These are phyloP conservation scores for Secale cereale DNA, from an alignment of 176 grass and related monocot species.

Conservation along the genomic window DNA sequence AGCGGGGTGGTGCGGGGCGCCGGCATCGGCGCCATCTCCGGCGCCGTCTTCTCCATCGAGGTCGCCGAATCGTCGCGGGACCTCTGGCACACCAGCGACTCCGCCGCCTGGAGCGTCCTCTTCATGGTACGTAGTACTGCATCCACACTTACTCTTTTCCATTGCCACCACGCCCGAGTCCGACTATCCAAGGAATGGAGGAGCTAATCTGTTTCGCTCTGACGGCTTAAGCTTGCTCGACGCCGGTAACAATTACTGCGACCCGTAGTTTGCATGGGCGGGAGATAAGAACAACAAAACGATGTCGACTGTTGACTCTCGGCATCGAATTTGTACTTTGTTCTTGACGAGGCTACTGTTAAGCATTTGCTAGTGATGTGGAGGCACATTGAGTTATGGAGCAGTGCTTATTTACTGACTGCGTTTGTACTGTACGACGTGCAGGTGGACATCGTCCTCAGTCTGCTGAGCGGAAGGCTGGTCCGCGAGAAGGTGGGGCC, in stretches of 20 bases:
- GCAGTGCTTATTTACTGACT: neutral
- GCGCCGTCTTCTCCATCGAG: constrained; percentile 92
- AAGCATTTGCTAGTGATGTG: neutral
- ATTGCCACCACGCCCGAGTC: neutral
- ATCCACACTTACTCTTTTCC: neutral
- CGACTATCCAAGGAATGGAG: neutral
- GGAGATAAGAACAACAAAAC: too few species aligned
- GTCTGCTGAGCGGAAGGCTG: constrained; percentile 71
- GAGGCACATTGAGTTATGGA: neutral
- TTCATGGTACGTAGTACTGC: constrained; percentile 46
- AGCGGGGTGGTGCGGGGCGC: constrained; percentile 30
- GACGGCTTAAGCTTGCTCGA: constrained; percentile 12
- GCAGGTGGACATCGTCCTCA: constrained; percentile 79
- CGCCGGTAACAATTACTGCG: constrained; percentile 32
- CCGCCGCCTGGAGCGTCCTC: constrained; percentile 57
- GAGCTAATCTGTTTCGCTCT: neutral
- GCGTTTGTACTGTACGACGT: neutral
- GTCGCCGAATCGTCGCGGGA: constrained; percentile 65
- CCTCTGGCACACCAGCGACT: constrained; percentile 65
- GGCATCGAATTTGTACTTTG: neutral
- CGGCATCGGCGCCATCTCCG: constrained; percentile 89
- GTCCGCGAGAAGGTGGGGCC: constrained; percentile 80
- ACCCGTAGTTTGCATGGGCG: constrained; percentile 35
- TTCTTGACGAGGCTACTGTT: neutral
- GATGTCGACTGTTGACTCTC: too few species aligned